A percentile compares a stretch with the other conserved stretches of the same genome.
Conservation (phyloP, 1,284 basidiomycete species). For the Wallemia hederae region DNA sequence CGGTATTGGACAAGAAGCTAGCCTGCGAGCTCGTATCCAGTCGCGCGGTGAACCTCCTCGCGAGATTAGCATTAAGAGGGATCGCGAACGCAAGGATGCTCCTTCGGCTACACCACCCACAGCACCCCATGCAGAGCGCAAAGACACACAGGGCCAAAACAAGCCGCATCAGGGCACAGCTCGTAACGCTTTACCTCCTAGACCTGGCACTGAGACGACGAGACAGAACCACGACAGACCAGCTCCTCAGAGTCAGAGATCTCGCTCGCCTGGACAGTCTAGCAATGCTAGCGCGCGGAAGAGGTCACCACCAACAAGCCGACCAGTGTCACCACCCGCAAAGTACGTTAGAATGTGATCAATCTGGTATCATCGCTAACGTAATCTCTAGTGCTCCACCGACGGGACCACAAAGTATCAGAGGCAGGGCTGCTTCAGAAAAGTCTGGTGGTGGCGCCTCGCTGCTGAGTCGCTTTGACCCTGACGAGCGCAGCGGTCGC, state of each 20-base stretch:
- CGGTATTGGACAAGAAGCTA: neutral
- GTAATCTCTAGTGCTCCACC: neutral
- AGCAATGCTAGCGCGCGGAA: neutral
- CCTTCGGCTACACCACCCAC: neutral
- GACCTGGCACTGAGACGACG: neutral
- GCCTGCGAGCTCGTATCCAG: neutral
- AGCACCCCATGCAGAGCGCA: neutral
- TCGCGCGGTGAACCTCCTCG: neutral
- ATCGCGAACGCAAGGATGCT: neutral
- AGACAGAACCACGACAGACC: neutral
- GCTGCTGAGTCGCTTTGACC: conserved; percentile 4
- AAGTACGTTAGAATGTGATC: no score
- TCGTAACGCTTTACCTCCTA: neutral
- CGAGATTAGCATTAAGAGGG: neutral
- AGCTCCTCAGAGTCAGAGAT: neutral
- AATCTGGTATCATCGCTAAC: neutral
- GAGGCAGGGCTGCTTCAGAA: neutral
- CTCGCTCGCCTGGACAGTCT: neutral
- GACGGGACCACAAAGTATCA: neutral
- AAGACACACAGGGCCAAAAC: neutral
- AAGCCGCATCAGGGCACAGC: neutral
- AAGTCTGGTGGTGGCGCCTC: conserved; percentile 8
- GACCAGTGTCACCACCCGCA: neutral
- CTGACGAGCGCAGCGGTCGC: neutral
- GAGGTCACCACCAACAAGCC: neutral